Evolutionary conservation across 2,329 filamentous ascomycete species (phyloP).

Genomic region (Calonectria hongkongensis): DNA sequence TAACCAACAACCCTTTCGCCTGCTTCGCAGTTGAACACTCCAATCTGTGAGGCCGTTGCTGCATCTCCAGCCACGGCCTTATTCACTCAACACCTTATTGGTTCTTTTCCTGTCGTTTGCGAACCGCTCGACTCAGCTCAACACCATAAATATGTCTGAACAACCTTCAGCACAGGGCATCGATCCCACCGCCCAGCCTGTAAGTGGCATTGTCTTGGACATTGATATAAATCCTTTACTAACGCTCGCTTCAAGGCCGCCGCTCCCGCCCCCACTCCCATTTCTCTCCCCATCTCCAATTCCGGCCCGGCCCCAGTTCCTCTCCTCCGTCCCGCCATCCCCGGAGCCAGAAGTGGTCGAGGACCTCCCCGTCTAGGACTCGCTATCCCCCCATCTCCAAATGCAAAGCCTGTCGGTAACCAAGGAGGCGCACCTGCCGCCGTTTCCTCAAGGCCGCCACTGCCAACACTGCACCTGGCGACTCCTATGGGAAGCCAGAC

Average conservation of each 20-base stretch:
- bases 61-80: conserved; percentile 34
- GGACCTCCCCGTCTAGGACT: conserved; percentile 88
- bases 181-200: conserved; percentile 49
- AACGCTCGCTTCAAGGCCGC: conserved; percentile 44
- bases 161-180: conserved; percentile 48
- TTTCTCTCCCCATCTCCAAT: conserved; percentile 59
- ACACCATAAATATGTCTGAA: conserved; percentile 51
- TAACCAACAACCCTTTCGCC: conserved; percentile 13
- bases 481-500: conserved; percentile 90
- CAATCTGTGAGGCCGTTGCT: conserved; percentile 34
- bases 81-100: conserved; percentile 8
- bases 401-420: conserved; percentile 82
- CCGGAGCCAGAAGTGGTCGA: conserved; percentile 78
- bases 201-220: conserved; percentile 40
- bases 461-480: conserved; percentile 88
- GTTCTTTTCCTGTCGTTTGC: neutral
- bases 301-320: conserved; percentile 79
- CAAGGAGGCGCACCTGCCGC: conserved; percentile 59
- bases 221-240: conserved; percentile 40
- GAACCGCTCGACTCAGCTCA: conserved; percentile 43
- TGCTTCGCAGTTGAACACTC: neutral
- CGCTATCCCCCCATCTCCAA: conserved; percentile 92
- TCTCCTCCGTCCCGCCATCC: conserved; percentile 88
- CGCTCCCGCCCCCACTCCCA: conserved; percentile 52
- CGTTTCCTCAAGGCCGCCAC: conserved; percentile 69